Evolutionary conservation across 495 filamentous ascomycete genomes (phyloP), one percentile per base, ranked within the genome.

Genomic region (Baudoinia panamericana): DNA sequence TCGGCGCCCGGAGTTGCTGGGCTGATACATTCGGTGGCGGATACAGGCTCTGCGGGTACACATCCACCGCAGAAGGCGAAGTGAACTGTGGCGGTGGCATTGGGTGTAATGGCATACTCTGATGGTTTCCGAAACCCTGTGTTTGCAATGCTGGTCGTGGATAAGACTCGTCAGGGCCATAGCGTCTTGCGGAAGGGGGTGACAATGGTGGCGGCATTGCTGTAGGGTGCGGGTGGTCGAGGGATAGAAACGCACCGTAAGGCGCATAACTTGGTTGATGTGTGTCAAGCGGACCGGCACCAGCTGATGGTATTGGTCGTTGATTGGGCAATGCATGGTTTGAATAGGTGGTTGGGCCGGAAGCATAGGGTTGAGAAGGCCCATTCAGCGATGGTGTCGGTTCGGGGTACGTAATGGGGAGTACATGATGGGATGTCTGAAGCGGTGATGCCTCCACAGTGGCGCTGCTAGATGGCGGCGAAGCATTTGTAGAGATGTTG

Each of bases 41-140:
- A 22, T 42, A 46, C 2, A 27, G 7, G 10, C 31, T 42, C 18
- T 31, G 38, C 1, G 36, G 5, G 17, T 33, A 37, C 13, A 46
- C n/a, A 13, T 25, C 5, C 18, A 29, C 26, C 1, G 19, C 21
- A 9, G 22, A 27, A 10, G 24, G 19, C n/a, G 48, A 43, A 13
- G 47, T 35, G 2, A 43, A 7, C 7, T 36, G 34, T 25, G 48
- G 48, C 6, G 48, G 36, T 15, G 45, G 47, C 48, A 51, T 51
- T 2, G 35, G 28, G 16, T 20, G 36, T 15, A 32, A 2, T 3
- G 27, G 22, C 2, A 15, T 15, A n/a, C n/a, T 29, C 5, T 41
- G 41, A 16, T 40, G 29, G 12, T 8, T n/a, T n/a, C 15, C 12
- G 27, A 19, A 50, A 5, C 26, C 35, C 6, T 13, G 29, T n/a